Conservation (phyloP, 305 asterid species). For the Plantago rigida region DNA sequence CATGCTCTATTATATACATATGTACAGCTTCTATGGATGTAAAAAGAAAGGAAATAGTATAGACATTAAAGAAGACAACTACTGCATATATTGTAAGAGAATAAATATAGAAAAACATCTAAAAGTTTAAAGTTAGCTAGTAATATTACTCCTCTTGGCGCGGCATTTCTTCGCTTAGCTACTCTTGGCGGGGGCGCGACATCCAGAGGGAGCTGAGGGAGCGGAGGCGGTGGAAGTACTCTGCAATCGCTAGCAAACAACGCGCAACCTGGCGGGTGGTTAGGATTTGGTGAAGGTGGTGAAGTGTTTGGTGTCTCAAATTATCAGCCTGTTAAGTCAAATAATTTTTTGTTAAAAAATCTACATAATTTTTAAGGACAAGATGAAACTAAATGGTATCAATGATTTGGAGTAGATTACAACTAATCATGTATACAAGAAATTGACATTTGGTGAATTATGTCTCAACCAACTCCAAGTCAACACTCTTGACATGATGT, state of each 20-base stretch:
- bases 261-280: slow-evolving; percentile 50
- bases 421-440: slow-evolving; percentile 30
- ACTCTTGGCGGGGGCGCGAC: slow-evolving; percentile 42
- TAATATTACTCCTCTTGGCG: neutral
- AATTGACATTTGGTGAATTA: slow-evolving; percentile 19
- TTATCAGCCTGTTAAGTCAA: slow-evolving; percentile 42
- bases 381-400: slow-evolving; percentile 1
- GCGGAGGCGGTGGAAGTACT: slow-evolving; percentile 60
- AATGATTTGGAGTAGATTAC: neutral
- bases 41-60: neutral
- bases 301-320: slow-evolving; percentile 49
- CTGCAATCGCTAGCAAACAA: slow-evolving; percentile 53
- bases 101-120: slow-evolving; percentile 12
- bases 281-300: slow-evolving; percentile 46
- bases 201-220: slow-evolving; percentile 61
- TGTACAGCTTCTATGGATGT: slow-evolving; percentile 21
- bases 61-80: slow-evolving; percentile 4
- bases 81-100: slow-evolving; percentile 4
- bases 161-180: neutral
- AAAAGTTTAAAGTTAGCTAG: slow-evolving; percentile 9
- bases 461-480: slow-evolving; percentile 17
- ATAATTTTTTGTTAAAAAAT: neutral
- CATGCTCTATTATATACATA: slow-evolving; percentile 1
- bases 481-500: slow-evolving; percentile 26
- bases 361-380: neutral